Percentiles rank a stretch among this genome's conserved stretches.
phyloP scores from a whole-genome alignment of 495 filamentous ascomycete genomes.

The Pyrenula aspistea region DNA sequence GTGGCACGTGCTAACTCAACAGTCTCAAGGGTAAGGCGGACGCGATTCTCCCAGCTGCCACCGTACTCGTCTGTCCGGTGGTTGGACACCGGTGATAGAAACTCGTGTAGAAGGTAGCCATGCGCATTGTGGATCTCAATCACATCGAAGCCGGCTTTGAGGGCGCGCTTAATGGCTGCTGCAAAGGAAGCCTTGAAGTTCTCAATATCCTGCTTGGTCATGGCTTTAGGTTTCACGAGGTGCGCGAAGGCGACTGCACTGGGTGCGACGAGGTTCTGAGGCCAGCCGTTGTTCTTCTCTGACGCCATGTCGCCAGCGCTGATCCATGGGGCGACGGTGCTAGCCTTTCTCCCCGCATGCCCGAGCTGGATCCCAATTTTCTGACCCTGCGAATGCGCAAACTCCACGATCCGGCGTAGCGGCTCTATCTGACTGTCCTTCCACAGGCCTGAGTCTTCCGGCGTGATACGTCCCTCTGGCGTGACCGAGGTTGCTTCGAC shows the following conservation, averaged over 20 bases:
- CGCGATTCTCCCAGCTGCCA: slow-evolving; percentile 52
- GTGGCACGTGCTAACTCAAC: slow-evolving; percentile 36
- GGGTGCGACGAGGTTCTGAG: slow-evolving; percentile 42
- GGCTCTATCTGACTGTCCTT: slow-evolving; percentile 57
- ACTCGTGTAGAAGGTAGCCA: slow-evolving; percentile 53
- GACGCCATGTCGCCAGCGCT: slow-evolving; percentile 32
- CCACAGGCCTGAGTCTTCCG: slow-evolving; percentile 62
- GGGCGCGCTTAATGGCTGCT: slow-evolving; percentile 37
- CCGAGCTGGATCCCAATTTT: slow-evolving; percentile 64
- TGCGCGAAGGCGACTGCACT: slow-evolving; percentile 39
- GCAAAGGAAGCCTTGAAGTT: slow-evolving; percentile 43
- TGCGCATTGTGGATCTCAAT: slow-evolving; percentile 46
- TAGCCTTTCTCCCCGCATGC: slow-evolving; percentile 69
- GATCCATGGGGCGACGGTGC: slow-evolving; percentile 57
- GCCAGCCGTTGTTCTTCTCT: slow-evolving; percentile 49
- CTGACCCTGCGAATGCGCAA: slow-evolving; percentile 56
- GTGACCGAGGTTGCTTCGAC: slow-evolving; percentile 63
- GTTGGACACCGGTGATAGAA: slow-evolving; percentile 52
- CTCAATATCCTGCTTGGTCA: slow-evolving; percentile 45
- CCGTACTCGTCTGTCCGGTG: slow-evolving; percentile 53
- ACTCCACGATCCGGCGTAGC: slow-evolving; percentile 50
- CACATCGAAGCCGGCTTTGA: slow-evolving; percentile 45
- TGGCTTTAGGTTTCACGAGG: slow-evolving; percentile 37
- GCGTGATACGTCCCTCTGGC: slow-evolving; percentile 67
- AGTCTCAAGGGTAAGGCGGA: slow-evolving; percentile 43